Evolutionary conservation across 1,284 basidiomycete genomes (phyloP).

Genomic region (Mycocalia duriaeana): DNA sequence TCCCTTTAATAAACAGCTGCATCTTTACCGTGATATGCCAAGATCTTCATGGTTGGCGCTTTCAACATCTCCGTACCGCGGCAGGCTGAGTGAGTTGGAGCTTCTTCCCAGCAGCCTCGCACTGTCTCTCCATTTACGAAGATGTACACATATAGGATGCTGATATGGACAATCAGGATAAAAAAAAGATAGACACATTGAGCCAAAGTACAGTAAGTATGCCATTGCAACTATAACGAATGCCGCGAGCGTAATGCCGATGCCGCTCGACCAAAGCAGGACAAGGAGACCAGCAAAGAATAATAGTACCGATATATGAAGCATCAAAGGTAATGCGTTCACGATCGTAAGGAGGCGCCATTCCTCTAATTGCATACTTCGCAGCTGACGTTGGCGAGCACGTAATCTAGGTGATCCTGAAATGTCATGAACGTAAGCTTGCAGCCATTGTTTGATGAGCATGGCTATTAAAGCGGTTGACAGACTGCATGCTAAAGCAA

Average conservation of each 20-base stretch:
- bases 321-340: conserved; percentile 34
- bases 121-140: background rate
- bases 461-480: conserved; percentile 37
- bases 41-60: background rate
- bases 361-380: conserved; percentile 27
- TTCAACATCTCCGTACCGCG: conserved; percentile 6
- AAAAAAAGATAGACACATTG: conserved; percentile 33
- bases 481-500: conserved; percentile 34
- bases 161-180: conserved; percentile 39
- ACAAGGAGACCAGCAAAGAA: conserved; percentile 40
- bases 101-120: background rate
- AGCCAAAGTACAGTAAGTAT: conserved; percentile 32
- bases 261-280: conserved; percentile 32
- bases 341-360: conserved; percentile 37
- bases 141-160: conserved; percentile 33
- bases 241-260: conserved; percentile 28
- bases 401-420: conserved; percentile 30
- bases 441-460: conserved; percentile 43
- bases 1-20: too few relatives aligned
- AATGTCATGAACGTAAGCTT: conserved; percentile 26
- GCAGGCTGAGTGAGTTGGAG: background rate
- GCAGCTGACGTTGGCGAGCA: conserved; percentile 32
- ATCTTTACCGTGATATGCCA: background rate
- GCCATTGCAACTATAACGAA: conserved; percentile 30
- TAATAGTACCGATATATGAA: conserved; percentile 39